Evolutionary conservation across 2,329 filamentous ascomycete genomes (phyloP).

Genomic region (Trichoderma gracile): DNA sequence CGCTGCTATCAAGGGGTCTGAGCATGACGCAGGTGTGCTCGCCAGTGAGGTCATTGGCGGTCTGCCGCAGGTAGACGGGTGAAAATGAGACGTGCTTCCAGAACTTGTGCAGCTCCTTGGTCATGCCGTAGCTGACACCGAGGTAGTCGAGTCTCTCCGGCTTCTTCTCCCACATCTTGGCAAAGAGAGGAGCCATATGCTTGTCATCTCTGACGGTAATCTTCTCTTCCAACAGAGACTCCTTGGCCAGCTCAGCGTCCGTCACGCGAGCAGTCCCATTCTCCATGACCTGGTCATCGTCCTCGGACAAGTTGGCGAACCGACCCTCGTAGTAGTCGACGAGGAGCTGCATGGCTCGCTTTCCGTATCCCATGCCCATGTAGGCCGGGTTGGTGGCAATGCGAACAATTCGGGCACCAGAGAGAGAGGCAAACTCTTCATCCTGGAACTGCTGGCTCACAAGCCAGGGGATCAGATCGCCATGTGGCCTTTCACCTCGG

Average conservation of each 20-base stretch:
- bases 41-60: constrained; percentile 91
- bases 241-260: constrained; percentile 75
- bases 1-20: constrained; percentile 67
- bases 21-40: constrained; percentile 99
- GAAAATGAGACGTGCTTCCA: constrained; percentile 88
- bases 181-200: constrained; percentile 90
- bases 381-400: constrained; percentile 98
- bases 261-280: constrained; percentile 75
- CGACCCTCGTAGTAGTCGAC: constrained; percentile 94
- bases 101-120: constrained; percentile 85
- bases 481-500: constrained; percentile 82
- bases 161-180: constrained; percentile 79
- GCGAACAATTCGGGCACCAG: constrained; percentile 86
- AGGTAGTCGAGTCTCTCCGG: constrained; percentile 85
- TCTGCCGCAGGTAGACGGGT: constrained; percentile 92
- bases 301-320: constrained; percentile 80
- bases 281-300: constrained; percentile 53
- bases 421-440: constrained; percentile 90
- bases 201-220: constrained; percentile 87
- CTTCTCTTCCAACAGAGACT: constrained; percentile 79
- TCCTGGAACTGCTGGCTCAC: constrained; percentile 98
- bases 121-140: constrained; percentile 93
- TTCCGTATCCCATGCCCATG: constrained; percentile 87
- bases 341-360: constrained; percentile 81
- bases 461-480: constrained; percentile 95